Evolutionary conservation across 2,329 filamentous ascomycete species (phyloP), one percentile per base, ranked within the genome.

Genomic region (Corinectria fuckeliana): DNA sequence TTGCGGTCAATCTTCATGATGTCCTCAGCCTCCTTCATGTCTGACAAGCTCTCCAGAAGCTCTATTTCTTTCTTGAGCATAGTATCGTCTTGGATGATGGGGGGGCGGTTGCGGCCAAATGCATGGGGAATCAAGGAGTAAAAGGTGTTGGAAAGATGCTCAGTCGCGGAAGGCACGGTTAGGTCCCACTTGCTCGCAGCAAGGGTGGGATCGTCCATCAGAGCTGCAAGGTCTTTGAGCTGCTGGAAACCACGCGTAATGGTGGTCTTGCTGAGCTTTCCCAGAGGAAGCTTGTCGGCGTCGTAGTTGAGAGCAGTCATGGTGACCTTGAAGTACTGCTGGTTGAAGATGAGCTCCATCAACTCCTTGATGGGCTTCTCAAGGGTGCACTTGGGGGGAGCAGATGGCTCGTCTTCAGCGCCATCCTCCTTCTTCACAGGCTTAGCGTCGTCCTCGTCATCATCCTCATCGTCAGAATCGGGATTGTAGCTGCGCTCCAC

Each of bases 341-440:
- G 82, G 73, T 96, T 93, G 81, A 96, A 96, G 60, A 97, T 96
- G 64, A 96, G 85, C 60, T 88, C 78, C 82, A 96, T 88, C 18
- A 96, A 78, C 8, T 86, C 77, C 71, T 92, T 88, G 3, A 92
- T 80, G 0, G 87, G 80, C 11, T 77, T 73, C 0, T 82, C 75
- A 2, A 94, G 81, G 3, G 82, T 86, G 72, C 85, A 90, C 59
- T 86, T 77, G 0, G 80, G 76, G 0, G 74, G 67, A 11, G 74
- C 67, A 13, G 78, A 71, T 6, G 64, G 57, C 20, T 71, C 68
- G 5, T 75, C 69, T 8, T 75, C 76, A 3, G 75, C 76, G 7
- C 75, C 72, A 2, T 72, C 74, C 23, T 74, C 72, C 34, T 77
- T 76, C 44, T 79, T 76, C 21, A 66, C 74, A 25, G 54, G 52